A percentile compares a stretch with the other conserved stretches of the same genome.
These are phyloP conservation scores for Blastocystis sp. DNA, from an alignment of 352 stramenopile species.

Conservation along the genomic window DNA sequence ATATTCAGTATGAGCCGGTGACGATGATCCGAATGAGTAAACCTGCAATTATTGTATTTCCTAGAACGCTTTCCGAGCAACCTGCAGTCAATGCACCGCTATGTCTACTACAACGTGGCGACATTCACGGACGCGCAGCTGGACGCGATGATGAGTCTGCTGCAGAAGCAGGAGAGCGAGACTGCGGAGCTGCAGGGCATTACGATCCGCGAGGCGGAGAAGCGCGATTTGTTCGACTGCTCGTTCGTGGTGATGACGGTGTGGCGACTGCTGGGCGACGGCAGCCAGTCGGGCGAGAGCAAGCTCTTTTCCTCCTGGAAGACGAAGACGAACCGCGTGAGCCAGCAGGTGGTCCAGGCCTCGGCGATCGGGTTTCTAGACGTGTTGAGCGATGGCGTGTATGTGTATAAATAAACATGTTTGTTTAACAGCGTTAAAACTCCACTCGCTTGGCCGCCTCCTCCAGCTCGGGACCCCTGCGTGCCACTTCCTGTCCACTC, in stretches of 20 bases:
- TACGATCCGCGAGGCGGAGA: not conserved
- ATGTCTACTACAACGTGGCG: not conserved
- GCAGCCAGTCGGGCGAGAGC: not conserved
- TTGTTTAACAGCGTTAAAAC: not conserved
- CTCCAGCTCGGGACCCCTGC: not conserved
- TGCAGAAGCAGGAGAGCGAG: not conserved
- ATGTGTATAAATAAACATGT: slow-evolving; percentile 47
- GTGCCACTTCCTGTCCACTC: not conserved
- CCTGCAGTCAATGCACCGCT: not conserved
- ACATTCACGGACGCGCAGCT: not conserved
- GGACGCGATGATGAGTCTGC: not conserved
- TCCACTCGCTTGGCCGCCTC: not conserved
- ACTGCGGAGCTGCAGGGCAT: not conserved
- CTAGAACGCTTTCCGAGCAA: not conserved
- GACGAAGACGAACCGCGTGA: slow-evolving; percentile 25
- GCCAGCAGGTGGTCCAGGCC: not conserved
- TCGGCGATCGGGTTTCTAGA: slow-evolving; percentile 12
- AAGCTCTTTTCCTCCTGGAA: slow-evolving; percentile 43
- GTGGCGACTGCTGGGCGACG: not conserved
- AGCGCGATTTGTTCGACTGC: not conserved
- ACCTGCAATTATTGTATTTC: not conserved
- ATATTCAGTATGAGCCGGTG: not conserved
- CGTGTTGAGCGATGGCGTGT: not conserved
- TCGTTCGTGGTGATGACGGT: not conserved
- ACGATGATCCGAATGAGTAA: slow-evolving; percentile 44